Conservation (phyloP, 2,329 filamentous ascomycete species). For the Aureobasidium uvarum region DNA sequence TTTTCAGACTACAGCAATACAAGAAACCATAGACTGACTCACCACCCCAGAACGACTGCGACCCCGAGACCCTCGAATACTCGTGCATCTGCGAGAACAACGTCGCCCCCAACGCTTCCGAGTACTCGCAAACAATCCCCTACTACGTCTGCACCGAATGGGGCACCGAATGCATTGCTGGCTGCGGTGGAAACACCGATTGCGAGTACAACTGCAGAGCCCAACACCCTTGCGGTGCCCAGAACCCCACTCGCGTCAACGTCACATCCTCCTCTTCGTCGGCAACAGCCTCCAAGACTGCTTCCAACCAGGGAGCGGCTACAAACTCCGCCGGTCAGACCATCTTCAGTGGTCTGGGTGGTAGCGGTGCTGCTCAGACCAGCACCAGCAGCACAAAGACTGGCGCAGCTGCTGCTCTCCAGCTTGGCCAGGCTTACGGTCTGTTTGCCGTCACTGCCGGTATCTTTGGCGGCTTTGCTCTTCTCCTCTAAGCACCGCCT, state of each 20-base stretch:
- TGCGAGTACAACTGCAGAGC: conserved; percentile 62
- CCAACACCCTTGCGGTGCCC: conserved; percentile 71
- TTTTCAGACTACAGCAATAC: no score
- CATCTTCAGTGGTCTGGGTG: conserved; percentile 48
- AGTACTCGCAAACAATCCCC: conserved; percentile 76
- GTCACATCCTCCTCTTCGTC: conserved; percentile 51
- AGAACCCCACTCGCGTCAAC: conserved; percentile 61
- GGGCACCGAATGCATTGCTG: conserved; percentile 61
- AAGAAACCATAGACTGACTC: conserved; percentile 35
- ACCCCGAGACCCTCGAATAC: conserved; percentile 66
- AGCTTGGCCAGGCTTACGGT: conserved; percentile 57
- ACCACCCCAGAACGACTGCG: conserved; percentile 58
- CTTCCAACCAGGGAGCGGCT: conserved; percentile 29
- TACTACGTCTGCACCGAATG: conserved; percentile 73
- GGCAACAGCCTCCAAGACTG: conserved; percentile 43
- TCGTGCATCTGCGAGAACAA: conserved; percentile 69
- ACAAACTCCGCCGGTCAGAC: conserved; percentile 38
- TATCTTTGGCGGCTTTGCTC: conserved; percentile 58
- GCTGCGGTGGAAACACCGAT: conserved; percentile 55
- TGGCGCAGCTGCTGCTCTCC: conserved; percentile 45
- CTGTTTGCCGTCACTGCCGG: conserved; percentile 54
- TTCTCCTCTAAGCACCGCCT: conserved; percentile 35
- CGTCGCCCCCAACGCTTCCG: conserved; percentile 66
- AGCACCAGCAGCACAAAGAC: conserved; percentile 28
- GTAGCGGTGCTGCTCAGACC: conserved; percentile 29